Evolutionary conservation across 2,329 filamentous ascomycete species (phyloP), one percentile per base, ranked within the genome.

Genomic region (Pseudogymnoascus sp.): DNA sequence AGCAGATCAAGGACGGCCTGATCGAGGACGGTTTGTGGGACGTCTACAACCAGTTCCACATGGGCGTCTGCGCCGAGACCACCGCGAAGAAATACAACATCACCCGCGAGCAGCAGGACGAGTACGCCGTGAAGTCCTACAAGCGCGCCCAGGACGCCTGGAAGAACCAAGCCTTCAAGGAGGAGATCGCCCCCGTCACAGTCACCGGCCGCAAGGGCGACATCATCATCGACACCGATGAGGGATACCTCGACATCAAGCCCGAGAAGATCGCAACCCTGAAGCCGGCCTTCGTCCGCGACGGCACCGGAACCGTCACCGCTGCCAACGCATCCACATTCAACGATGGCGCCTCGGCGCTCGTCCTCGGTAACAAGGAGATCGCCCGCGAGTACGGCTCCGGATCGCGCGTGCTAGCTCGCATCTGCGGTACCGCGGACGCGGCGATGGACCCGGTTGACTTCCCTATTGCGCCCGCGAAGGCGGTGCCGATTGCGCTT

Each of bases 21-120:
- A 89, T 97, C 73, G 94, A 94, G 75, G 94, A 99, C 71, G 94
- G 94, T 0, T 78, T 99, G 65, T 96, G 91, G 80, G 94, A 99
- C 73, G 93, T 96, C 12, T 99, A 97, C 76, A 92, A 96, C 74
- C 85, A 96, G 73, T 89, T 97, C 71, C 94, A 97, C 77, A 99
- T 99, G 94, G 94, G 94, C 44, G 92, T 94, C 69, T 99, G 94
- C 73, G 92, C 92, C 13, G 94, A 99, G 79, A 91, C 88, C 68
- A 97, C 93, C 1, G 94, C 90, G 58, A 96, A 96, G 81, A 93
- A 92, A 70, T 84, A 91, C 75, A 79, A 83, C 0, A 84, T 99
- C 66, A 87, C 88, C 7, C 81, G 94, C 12, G 86, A 97, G 75
- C 86, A 90, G 73, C 94, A 99, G 78, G 94, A 99, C 71, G 82